Percentiles rank a stretch among this genome's conserved stretches.
These are phyloP conservation scores for Bonia amplexicaulis DNA, from an alignment of 176 grass and related monocot species.

Conservation along the genomic window DNA sequence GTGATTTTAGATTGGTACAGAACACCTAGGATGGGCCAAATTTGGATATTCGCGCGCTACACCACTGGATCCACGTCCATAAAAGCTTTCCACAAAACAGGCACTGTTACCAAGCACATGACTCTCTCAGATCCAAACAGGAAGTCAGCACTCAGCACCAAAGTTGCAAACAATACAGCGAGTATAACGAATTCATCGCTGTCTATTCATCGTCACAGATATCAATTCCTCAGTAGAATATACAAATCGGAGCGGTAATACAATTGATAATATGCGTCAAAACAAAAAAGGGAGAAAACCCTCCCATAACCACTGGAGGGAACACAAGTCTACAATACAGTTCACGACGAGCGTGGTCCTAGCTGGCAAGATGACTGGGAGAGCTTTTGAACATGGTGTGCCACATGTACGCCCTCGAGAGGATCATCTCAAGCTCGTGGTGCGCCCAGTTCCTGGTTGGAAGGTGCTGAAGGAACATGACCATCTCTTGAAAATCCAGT, in stretches of 20 bases:
- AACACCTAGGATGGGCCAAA: too few relatives aligned
- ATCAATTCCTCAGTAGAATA: not conserved
- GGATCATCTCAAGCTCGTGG: conserved; percentile 85
- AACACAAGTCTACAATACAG: not conserved
- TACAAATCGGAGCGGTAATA: not conserved
- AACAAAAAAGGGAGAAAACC: not conserved
- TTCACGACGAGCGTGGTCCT: not conserved
- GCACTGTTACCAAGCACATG: not conserved
- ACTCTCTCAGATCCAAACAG: not conserved
- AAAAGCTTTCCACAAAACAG: not conserved
- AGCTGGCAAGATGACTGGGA: conserved; percentile 68
- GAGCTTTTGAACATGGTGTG: conserved; percentile 89
- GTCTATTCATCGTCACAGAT: not conserved
- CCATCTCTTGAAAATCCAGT: conserved; percentile 96
- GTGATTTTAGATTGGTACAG: too few relatives aligned
- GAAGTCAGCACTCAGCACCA: not conserved
- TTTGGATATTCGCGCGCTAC: too few relatives aligned
- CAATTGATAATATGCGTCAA: not conserved
- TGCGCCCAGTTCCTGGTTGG: conserved; percentile 89
- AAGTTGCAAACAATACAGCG: not conserved
- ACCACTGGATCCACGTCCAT: too few relatives aligned
- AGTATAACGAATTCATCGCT: not conserved
- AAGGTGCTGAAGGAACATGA: conserved; percentile 96
- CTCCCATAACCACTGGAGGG: not conserved
- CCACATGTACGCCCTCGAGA: conserved; percentile 96